phyloP scores from a whole-genome alignment of 306 rosid genomes.

The Myrica gale region DNA sequence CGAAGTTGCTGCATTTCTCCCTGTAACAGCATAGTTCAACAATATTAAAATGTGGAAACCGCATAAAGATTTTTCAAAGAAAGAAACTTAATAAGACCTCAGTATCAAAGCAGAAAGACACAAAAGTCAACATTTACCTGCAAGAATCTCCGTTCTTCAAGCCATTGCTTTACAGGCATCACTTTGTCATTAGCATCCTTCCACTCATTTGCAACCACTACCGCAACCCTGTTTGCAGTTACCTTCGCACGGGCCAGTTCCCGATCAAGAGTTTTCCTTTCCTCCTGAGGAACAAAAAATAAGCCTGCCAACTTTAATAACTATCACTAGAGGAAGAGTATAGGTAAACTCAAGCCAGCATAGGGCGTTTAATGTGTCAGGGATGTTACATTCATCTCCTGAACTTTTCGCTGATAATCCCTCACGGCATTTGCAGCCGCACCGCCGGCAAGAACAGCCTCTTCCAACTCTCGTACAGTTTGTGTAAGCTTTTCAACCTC shows the following conservation, averaged over 20 bases:
- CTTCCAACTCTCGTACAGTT: slow-evolving; percentile 97
- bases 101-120: slow-evolving; percentile 15
- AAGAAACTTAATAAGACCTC: slow-evolving; percentile 9
- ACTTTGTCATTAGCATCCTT: slow-evolving; percentile 97
- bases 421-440: slow-evolving; percentile 99
- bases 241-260: slow-evolving; percentile 99
- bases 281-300: slow-evolving; percentile 63
- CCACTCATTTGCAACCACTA: slow-evolving; percentile 98
- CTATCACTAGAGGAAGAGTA: slow-evolving; percentile 17
- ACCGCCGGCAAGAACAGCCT: slow-evolving; percentile 99
- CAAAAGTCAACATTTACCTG: slow-evolving; percentile 48
- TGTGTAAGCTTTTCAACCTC: slow-evolving; percentile 99
- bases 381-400: slow-evolving; percentile 91
- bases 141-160: slow-evolving; percentile 90
- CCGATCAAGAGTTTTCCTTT: slow-evolving; percentile 93
- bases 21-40: slow-evolving; percentile 42
- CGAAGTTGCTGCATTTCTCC: slow-evolving; percentile 99
- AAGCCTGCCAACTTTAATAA: slow-evolving; percentile 25
- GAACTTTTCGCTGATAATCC: slow-evolving; percentile 97
- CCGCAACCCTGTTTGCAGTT: slow-evolving; percentile 96
- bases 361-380: slow-evolving; percentile 17
- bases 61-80: slow-evolving; percentile 10
- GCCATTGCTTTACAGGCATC: slow-evolving; percentile 99
- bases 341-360: slow-evolving; percentile 9
- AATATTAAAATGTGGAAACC: slow-evolving; percentile 17